A percentile compares a stretch with the other conserved stretches of the same genome.
These are phyloP conservation scores for Elaeis oleifera DNA, from an alignment of 202 grass and related monocot species.

Conservation along the genomic window DNA sequence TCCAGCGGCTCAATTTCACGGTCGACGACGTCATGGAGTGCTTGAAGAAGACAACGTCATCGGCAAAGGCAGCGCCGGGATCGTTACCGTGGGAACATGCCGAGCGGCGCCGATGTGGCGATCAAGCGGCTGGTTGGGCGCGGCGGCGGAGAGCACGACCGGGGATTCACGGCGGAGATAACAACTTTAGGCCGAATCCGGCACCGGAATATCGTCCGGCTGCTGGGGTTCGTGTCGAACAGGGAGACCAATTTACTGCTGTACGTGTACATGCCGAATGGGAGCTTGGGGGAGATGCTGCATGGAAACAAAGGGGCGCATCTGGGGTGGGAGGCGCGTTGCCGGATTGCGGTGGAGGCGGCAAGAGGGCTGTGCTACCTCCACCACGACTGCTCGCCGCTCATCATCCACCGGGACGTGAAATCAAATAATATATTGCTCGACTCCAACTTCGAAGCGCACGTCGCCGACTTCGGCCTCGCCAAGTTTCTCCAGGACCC, in stretches of 20 bases:
- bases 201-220: slow-evolving; percentile 79
- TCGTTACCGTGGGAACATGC: slow-evolving; percentile 62
- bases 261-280: slow-evolving; percentile 87
- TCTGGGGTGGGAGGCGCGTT: slow-evolving; percentile 50
- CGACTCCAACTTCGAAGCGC: slow-evolving; percentile 43
- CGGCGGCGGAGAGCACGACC: neutral
- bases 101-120: slow-evolving; percentile 34
- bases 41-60: slow-evolving; percentile 59
- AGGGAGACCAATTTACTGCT: slow-evolving; percentile 39
- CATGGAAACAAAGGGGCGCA: slow-evolving; percentile 33
- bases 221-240: slow-evolving; percentile 44
- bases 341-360: slow-evolving; percentile 43
- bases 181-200: slow-evolving; percentile 46
- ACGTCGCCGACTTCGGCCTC: slow-evolving; percentile 73
- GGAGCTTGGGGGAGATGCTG: slow-evolving; percentile 70
- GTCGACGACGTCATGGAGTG: slow-evolving; percentile 49
- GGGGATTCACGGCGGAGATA: slow-evolving; percentile 52
- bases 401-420: slow-evolving; percentile 58
- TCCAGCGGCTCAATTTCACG: slow-evolving; percentile 57
- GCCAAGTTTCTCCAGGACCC: slow-evolving; percentile 32
- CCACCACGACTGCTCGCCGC: slow-evolving; percentile 71
- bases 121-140: slow-evolving; percentile 53
- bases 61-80: slow-evolving; percentile 50
- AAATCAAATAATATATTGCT: slow-evolving; percentile 94
- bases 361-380: slow-evolving; percentile 75